Evolutionary conservation across 169 alveolate species (phyloP).

Genomic region (Eimeria praecox): DNA sequence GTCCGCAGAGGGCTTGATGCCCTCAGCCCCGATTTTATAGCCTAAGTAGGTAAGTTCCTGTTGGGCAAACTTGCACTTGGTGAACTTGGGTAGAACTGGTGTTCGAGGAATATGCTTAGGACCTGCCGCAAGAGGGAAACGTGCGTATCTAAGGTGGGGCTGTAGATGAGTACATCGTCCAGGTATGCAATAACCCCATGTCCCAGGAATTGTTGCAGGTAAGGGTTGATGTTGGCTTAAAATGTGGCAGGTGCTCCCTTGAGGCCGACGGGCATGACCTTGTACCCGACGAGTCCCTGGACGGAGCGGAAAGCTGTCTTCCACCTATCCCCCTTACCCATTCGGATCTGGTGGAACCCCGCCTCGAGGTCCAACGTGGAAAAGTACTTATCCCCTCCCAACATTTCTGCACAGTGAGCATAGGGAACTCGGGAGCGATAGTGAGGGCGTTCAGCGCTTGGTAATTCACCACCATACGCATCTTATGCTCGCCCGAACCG

Average conservation of each 20-base stretch:
- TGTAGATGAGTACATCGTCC: neutral
- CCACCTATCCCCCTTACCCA: neutral
- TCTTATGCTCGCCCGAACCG: neutral
- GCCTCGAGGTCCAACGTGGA: neutral
- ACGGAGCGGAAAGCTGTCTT: neutral
- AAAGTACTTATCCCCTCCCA: neutral
- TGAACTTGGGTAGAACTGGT: slow-evolving; percentile 8
- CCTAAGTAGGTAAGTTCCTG: too few species aligned
- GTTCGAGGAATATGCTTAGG: neutral
- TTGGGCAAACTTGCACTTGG: too few species aligned
- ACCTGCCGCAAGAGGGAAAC: neutral
- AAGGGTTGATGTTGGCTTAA: neutral
- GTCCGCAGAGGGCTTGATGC: neutral
- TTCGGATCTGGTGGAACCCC: neutral
- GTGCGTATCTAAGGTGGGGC: neutral
- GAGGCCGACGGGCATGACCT: neutral
- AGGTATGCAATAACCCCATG: neutral
- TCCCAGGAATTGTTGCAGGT: neutral
- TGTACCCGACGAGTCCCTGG: neutral
- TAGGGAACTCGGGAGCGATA: neutral
- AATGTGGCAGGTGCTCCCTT: slow-evolving; percentile 7
- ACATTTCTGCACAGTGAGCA: neutral
- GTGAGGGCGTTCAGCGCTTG: neutral
- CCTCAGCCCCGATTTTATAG: too few species aligned
- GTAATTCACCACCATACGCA: neutral